phyloP scores from a whole-genome alignment of 257 asterid genomes.

The Coffea eugenioides region DNA sequence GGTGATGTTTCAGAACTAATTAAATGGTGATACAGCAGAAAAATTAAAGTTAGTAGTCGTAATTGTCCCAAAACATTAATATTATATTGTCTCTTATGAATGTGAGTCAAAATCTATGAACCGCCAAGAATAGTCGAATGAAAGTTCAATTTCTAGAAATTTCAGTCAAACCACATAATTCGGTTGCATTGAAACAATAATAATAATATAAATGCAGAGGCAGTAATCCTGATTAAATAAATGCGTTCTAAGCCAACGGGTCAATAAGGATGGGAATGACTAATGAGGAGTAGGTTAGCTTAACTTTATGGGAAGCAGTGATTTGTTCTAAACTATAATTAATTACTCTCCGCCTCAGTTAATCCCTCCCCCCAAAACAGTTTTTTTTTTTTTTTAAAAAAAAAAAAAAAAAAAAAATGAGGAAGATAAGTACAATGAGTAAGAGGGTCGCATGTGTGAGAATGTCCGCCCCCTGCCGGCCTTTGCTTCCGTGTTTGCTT shows the following conservation, averaged over 20 bases:
- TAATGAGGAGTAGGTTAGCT: background rate
- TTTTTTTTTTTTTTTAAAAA: background rate
- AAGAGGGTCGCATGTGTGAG: conserved; percentile 32
- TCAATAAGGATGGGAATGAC: background rate
- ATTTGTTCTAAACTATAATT: background rate
- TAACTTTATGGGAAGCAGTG: background rate
- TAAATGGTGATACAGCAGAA: too few relatives aligned
- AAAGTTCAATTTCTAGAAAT: too few relatives aligned
- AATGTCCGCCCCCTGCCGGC: conserved; percentile 57
- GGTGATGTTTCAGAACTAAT: too few relatives aligned
- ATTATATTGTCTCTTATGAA: too few relatives aligned
- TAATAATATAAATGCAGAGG: too few relatives aligned
- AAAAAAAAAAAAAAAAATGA: background rate
- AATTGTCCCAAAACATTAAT: too few relatives aligned
- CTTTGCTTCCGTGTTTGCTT: conserved; percentile 30
- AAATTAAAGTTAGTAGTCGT: too few relatives aligned
- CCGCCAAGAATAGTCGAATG: background rate
- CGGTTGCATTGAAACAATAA: too few relatives aligned
- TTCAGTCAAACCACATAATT: too few relatives aligned
- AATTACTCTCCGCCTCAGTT: conserved; percentile 16
- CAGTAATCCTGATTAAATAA: too few relatives aligned
- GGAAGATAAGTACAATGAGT: conserved; percentile 15
- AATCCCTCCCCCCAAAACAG: background rate
- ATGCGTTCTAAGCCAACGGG: background rate
- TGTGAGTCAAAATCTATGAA: background rate